A percentile compares a stretch with the other conserved stretches of the same genome.
Evolutionary conservation across 129 eudicot genomes (phyloP).

Genomic region (Solidago caesia): DNA sequence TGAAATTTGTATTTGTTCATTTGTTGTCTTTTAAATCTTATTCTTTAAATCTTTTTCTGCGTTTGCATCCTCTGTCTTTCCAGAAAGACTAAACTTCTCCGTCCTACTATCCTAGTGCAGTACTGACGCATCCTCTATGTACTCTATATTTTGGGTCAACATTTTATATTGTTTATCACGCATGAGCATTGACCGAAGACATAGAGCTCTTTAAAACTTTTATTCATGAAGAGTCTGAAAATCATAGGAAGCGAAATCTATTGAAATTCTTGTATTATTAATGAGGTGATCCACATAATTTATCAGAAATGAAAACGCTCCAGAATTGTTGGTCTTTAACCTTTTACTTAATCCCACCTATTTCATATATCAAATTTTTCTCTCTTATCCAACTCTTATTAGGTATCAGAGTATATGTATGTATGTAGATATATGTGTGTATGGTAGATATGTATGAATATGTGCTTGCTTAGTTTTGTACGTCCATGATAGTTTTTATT

Average conservation of each 20-base stretch:
- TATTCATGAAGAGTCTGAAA: neutral
- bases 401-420: neutral
- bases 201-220: neutral
- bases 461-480: neutral
- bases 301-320: neutral
- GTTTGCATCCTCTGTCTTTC: neutral
- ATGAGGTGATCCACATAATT: neutral
- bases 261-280: neutral
- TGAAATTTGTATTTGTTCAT: neutral
- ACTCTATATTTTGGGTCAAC: neutral
- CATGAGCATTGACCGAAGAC: neutral
- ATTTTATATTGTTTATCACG: neutral
- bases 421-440: neutral
- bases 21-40: neutral
- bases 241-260: neutral
- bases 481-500: neutral
- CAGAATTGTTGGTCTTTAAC: neutral
- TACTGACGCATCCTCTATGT: neutral
- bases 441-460: neutral
- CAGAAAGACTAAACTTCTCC: neutral
- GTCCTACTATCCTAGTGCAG: neutral
- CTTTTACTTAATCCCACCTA: neutral
- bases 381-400: neutral
- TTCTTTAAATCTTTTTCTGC: neutral
- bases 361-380: neutral